Conservation (phyloP, 768 basidiomycete species). For the Amanita phalloides region DNA sequence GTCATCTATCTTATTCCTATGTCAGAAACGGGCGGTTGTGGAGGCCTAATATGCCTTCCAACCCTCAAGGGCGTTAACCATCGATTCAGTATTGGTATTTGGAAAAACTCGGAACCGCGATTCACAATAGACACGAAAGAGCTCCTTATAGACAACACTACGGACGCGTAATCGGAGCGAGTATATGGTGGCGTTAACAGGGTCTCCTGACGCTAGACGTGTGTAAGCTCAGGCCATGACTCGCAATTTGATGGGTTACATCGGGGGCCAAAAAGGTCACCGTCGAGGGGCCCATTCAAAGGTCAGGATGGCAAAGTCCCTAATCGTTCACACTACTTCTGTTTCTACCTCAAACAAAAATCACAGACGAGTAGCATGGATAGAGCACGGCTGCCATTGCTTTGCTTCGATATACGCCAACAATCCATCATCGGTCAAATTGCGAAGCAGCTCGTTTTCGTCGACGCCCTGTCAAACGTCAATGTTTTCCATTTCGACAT, state of each 20-base stretch:
- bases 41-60: constrained; percentile 66
- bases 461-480: constrained; percentile 27
- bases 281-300: no score
- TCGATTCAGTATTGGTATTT: constrained; percentile 63
- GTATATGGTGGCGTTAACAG: no score
- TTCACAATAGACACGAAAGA: constrained; percentile 9
- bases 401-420: constrained; percentile 39
- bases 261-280: no score
- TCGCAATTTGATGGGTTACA: no score
- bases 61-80: constrained; percentile 84
- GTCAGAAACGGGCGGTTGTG: constrained; percentile 78
- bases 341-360: background rate
- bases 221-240: no score
- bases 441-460: constrained; percentile 33
- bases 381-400: constrained; percentile 40
- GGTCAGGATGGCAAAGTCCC: no score
- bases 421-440: constrained; percentile 35
- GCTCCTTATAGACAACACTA: constrained; percentile 18
- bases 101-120: constrained; percentile 28
- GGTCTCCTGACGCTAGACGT: no score
- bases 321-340: no score
- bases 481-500: background rate
- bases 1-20: constrained; percentile 69
- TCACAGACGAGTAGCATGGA: constrained; percentile 20
- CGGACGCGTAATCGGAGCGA: constrained; percentile 25